Evolutionary conservation across 2,329 filamentous ascomycete species (phyloP), one percentile per base, ranked within the genome.

Genomic region (Dothidotthia symphoricarpi): DNA sequence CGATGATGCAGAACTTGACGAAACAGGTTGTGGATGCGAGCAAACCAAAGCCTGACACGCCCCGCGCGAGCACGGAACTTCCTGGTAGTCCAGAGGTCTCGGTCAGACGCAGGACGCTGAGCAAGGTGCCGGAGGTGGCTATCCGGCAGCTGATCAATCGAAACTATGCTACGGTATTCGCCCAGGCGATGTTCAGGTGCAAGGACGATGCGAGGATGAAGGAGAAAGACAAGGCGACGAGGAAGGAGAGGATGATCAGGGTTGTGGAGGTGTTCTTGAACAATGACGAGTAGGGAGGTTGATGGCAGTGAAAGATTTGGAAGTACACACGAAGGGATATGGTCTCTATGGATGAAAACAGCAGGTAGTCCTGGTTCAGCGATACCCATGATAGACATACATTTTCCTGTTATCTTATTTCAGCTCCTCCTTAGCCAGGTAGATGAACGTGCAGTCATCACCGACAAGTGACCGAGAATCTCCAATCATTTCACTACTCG

Each of bases 251-350:
- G 60, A 85, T 82, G 70, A 74, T 75, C 39, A 75, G 75, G 8
- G 67, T 90, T 10, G 61, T 94, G 19, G 85, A 89, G 59, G 69
- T 88, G 17, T 94, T 94, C 49, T 58, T 88, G 24, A 32, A 24
- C 6, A 39, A 43, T 28, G 25, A 13, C 3, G 15, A 29, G 6
- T 32, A 42, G 27, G 19, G 19, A 22, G 19, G 5, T 5, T 5
- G 19, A 22, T 5, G 9, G 19, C 19, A 22, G 19, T 22, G 19
- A 22, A 22, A 9, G 19, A 22, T 5, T 22, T 22, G 9, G 9
- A 22, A 22, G 19, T 22, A 9, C 19, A 22, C 19, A 9, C 5
- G 5, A 6, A 22, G 19, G 19, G 19, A 22, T 9, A 22, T 22
- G 19, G 19, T 22, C 9, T 22, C n/a, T n/a, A n/a, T n/a, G n/a